These are phyloP conservation scores for Xerocomus brunneocitrinus DNA, from an alignment of 768 basidiomycete species.

Conservation along the genomic window DNA sequence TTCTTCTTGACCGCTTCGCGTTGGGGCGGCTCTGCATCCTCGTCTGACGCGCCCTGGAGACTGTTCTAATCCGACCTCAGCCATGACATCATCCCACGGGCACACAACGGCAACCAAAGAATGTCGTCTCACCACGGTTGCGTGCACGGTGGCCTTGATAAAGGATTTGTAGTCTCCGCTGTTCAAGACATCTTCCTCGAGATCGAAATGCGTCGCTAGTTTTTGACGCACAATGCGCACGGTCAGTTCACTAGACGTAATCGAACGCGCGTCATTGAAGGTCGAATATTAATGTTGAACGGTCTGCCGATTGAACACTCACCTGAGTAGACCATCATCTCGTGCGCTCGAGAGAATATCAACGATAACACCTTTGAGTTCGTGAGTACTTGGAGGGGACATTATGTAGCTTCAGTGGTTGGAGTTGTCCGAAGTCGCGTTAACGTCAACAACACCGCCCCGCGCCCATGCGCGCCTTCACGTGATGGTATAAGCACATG, in stretches of 20 bases:
- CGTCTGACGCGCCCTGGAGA: constrained; percentile 9
- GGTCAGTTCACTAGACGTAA: constrained; percentile 33
- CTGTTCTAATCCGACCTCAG: constrained; percentile 3
- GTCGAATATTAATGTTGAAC: background rate
- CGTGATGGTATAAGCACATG: constrained; percentile 5
- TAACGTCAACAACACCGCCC: background rate
- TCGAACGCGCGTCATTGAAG: background rate
- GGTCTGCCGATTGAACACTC: background rate
- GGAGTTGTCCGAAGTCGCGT: background rate
- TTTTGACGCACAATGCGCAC: constrained; percentile 45
- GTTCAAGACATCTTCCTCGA: constrained; percentile 45
- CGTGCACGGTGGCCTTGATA: constrained; percentile 35
- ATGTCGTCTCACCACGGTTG: constrained; percentile 10
- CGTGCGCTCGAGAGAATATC: constrained; percentile 22
- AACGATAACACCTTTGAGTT: constrained; percentile 17
- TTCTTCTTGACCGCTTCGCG: constrained; percentile 8
- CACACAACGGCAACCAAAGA: background rate
- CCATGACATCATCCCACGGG: background rate
- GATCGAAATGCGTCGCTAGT: constrained; percentile 43
- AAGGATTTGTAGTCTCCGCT: constrained; percentile 40
- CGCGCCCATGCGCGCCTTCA: background rate
- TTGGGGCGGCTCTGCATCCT: background rate
- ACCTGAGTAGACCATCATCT: constrained; percentile 20
- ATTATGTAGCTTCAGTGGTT: background rate
- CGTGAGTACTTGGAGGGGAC: constrained; percentile 12